phyloP scores from a whole-genome alignment of 768 basidiomycete species.

The Lactarius psammicola region DNA sequence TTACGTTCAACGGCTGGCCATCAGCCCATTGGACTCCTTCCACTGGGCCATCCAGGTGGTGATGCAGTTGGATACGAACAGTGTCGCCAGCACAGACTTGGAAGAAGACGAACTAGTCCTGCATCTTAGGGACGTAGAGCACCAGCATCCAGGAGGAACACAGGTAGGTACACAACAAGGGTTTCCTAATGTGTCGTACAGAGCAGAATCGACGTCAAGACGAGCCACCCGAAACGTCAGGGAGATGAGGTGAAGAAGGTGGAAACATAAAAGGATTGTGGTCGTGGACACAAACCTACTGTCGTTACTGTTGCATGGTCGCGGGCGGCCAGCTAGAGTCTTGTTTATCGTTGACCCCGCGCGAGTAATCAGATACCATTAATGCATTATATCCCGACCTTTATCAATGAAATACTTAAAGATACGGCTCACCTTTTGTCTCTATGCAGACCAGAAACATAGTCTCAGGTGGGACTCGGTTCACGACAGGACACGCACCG shows the following conservation, averaged over 20 bases:
- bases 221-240: slow-evolving; percentile 1
- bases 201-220: background rate
- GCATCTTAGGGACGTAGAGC: background rate
- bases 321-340: background rate
- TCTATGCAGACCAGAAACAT: background rate
- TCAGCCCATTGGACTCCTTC: background rate
- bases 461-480: background rate
- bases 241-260: slow-evolving; percentile 5
- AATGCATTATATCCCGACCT: background rate
- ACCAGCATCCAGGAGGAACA: background rate
- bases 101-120: background rate
- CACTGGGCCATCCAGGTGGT: slow-evolving; percentile 11
- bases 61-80: background rate
- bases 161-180: background rate
- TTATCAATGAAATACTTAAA: background rate
- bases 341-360: background rate
- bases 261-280: background rate
- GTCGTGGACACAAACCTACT: background rate
- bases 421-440: background rate
- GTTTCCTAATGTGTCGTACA: background rate
- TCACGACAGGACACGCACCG: background rate
- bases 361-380: background rate
- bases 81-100: background rate
- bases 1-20: background rate
- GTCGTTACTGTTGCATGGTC: background rate